A percentile compares a stretch with the other conserved stretches of the same genome.
Evolutionary conservation across 75 land plant genomes (phyloP).

Genomic region (Pinus taeda): DNA sequence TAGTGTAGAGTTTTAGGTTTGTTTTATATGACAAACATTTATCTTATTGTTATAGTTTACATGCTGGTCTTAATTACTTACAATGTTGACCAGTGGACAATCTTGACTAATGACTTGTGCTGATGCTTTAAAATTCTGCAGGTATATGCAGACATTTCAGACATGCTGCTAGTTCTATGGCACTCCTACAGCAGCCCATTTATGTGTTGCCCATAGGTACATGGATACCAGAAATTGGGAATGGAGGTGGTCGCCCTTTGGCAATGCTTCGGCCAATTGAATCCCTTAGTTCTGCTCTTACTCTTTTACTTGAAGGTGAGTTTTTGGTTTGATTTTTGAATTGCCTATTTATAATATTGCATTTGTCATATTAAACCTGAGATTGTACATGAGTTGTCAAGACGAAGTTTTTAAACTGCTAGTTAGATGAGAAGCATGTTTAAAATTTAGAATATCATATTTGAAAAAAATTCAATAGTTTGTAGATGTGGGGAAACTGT

Average conservation of each 20-base stretch:
- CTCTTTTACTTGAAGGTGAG: constrained; percentile 76
- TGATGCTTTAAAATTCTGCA: constrained; percentile 27
- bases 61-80: neutral
- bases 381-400: neutral
- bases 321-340: neutral
- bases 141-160: constrained; percentile 89
- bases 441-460: too few species aligned
- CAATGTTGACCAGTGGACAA: neutral
- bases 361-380: neutral
- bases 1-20: neutral
- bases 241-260: constrained; percentile 44
- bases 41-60: too few species aligned
- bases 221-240: constrained; percentile 77
- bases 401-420: neutral
- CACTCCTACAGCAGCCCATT: constrained; percentile 74
- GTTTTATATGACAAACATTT: neutral
- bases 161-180: constrained; percentile 67
- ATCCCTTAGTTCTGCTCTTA: constrained; percentile 72
- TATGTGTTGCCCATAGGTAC: constrained; percentile 65
- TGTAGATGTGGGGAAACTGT: too few species aligned
- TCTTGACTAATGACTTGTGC: neutral
- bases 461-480: too few species aligned
- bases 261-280: constrained; percentile 69
- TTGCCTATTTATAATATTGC: neutral
- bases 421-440: neutral